Conservation (phyloP, 495 filamentous ascomycete species). For the Trichoderma gamsii region DNA sequence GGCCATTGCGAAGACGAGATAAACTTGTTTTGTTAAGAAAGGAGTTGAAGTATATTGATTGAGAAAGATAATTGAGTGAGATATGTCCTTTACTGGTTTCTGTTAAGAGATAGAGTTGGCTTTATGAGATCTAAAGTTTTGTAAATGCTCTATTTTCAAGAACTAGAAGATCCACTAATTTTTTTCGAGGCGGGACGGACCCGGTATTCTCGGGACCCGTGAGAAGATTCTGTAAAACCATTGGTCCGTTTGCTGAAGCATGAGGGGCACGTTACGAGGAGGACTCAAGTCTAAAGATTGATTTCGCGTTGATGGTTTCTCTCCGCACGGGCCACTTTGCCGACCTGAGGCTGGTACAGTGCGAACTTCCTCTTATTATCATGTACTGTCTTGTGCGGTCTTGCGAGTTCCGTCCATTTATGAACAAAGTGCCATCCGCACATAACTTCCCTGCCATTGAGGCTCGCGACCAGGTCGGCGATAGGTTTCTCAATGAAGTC, state of each 20-base stretch:
- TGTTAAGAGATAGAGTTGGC: neutral
- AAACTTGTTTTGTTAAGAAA: neutral
- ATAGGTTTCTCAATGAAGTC: too few species aligned
- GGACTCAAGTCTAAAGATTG: too few species aligned
- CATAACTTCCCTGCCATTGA: too few species aligned
- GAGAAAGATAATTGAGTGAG: neutral
- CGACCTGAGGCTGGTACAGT: too few species aligned
- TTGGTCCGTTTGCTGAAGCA: neutral
- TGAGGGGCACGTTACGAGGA: neutral
- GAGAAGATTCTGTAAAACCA: neutral
- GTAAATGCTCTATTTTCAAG: neutral
- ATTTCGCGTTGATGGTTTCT: too few species aligned
- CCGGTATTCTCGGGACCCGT: neutral
- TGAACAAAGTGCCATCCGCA: too few species aligned
- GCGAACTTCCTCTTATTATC: too few species aligned
- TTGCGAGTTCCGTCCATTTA: too few species aligned
- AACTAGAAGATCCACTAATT: neutral
- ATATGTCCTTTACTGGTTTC: neutral
- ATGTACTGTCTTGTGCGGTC: too few species aligned
- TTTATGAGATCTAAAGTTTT: neutral
- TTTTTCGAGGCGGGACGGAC: neutral
- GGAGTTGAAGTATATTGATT: too few species aligned
- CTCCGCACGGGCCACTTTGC: too few species aligned
- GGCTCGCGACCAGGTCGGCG: too few species aligned
- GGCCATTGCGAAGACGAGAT: constrained; percentile 54